Evolutionary conservation across 2,329 filamentous ascomycete genomes (phyloP), one percentile per base, ranked within the genome.

Genomic region (Alternaria sp.): DNA sequence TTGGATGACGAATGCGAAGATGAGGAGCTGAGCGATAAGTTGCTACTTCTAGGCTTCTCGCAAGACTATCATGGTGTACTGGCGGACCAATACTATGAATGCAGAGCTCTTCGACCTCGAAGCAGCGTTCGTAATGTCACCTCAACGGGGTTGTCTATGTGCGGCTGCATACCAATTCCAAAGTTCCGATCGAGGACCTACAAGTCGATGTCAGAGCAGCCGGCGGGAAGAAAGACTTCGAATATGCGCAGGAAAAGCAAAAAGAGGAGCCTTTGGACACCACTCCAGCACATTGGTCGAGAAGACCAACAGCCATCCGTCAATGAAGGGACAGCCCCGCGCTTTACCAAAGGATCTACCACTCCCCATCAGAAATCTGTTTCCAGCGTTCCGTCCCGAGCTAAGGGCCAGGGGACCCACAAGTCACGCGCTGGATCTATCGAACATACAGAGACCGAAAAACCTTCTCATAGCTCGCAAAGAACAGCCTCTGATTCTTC

Each of bases 11-110:
- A 52, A 36, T 67, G 63, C 61, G 69, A 69, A 44, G 65, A 70
- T 49, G 44, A 57, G 8, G 67, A 71, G 2, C 59, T 72, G 59
- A 66, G 68, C 44, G 70, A 73, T 8, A 71, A 67, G 50, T 56
- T 69, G 32, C 62, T 67, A 45, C 60, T 72, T 47, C 47, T 75
- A n/a, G 72, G 69, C 54, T 73, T 75, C 47, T 72, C 69, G 12
- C 72, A 77, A 58, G 76, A 77, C 17, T 77, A 77, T 36, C 76
- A 77, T 45, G 61, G 71, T 30, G 59, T 74, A 6, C 55, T 78
- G 7, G 64, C 65, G 13, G 68, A 74, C 25, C 70, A 72, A 40
- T 74, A 74, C 47, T 65, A 71, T n/a, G 65, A 70, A 43, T 53
- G 59, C 52, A 62, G 50, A 19, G 61, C 69, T 47, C 19, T 32